A percentile compares a stretch with the other conserved stretches of the same genome.
Evolutionary conservation across 352 stramenopile species (phyloP).

Genomic region (Saprolegnia diclina): DNA sequence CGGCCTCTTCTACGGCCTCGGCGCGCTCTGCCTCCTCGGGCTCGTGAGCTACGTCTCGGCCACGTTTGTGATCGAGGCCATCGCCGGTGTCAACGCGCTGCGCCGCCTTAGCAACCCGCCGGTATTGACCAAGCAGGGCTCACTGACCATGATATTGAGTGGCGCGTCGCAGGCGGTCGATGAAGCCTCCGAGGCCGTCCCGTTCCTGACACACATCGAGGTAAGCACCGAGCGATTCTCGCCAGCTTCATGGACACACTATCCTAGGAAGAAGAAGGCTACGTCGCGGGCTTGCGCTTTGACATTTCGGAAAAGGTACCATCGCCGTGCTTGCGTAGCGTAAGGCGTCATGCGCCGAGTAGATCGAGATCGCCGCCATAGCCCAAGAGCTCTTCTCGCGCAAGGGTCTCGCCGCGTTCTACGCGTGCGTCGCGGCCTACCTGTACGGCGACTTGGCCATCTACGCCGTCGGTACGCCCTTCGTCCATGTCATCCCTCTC

Average conservation of each 20-base stretch:
- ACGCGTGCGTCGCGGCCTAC: slow-evolving; percentile 74
- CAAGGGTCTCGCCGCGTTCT: slow-evolving; percentile 67
- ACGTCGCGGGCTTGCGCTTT: slow-evolving; percentile 23
- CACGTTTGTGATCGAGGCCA: slow-evolving; percentile 83
- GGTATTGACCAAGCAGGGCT: slow-evolving; percentile 6
- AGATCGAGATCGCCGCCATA: slow-evolving; percentile 85
- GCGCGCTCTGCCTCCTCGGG: slow-evolving; percentile 51
- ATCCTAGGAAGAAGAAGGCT: slow-evolving; percentile 17
- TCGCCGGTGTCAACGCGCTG: slow-evolving; percentile 74
- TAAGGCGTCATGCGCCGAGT: not conserved
- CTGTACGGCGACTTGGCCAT: slow-evolving; percentile 84
- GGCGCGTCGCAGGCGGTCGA: slow-evolving; percentile 6
- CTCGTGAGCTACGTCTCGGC: slow-evolving; percentile 73
- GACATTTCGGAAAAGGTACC: slow-evolving; percentile 26
- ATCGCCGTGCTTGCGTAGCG: not conserved
- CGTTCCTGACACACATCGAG: slow-evolving; percentile 23
- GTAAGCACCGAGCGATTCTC: not conserved
- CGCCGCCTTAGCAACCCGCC: not conserved
- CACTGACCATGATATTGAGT: not conserved
- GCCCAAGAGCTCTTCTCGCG: slow-evolving; percentile 66
- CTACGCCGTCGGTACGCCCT: slow-evolving; percentile 74
- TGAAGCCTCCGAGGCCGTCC: slow-evolving; percentile 14
- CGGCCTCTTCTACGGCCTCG: slow-evolving; percentile 65
- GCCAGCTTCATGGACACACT: not conserved
- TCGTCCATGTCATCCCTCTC: slow-evolving; percentile 1